Base-by-base conservation (phyloP, 352 stramenopile species). In the Phytophthora cajani region DNA sequence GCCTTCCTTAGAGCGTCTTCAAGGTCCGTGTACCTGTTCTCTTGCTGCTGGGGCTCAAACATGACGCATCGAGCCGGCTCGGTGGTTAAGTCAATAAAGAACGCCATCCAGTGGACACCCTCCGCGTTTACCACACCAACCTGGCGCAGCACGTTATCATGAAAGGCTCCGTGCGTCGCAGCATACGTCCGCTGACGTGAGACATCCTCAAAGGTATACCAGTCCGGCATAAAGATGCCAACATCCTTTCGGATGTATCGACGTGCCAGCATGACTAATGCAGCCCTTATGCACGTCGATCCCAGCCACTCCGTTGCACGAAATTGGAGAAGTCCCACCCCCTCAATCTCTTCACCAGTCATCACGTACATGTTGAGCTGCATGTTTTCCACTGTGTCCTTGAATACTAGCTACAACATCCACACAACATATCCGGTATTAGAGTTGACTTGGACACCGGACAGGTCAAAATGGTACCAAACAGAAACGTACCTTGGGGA, bases 251-350 rank as follows among this genome's bases (percentile, higher is more conserved):
- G 14, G n/a, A 52, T 21, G 23, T 52, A 62, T 17, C 30, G 53
- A 10, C 33, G 42, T 30, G 33, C 17, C 21, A 42, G 33, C 2
- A 56, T 30, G 10, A 64, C 30, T 14, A 70, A 40, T 25, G 55
- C 47, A 9, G 49, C 63, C 8, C 40, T 21, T 6, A 70, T 30
- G 19, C 46, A 55, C 27, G 55, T 60, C 21, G 64, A 62, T 17
- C 16, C 36, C 11, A 66, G 14, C 64, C 56, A 71, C 16, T 61
- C 2, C 1, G 6, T 52, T 4, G 5, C 19, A 10, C 56, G 36
- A 58, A 72, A 72, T 3, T 33, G 6, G 1, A 72, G 42, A 21
- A 72, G 51, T 7, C 46, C 27, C 3, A 58, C 64, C 4, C 64
- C 51, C 10, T 63, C 57, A 9, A 63, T 40, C 30, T 67, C 42